Evolutionary conservation across 805 yeast genomes (phyloP).

Genomic region (Yarrowia sp.): DNA sequence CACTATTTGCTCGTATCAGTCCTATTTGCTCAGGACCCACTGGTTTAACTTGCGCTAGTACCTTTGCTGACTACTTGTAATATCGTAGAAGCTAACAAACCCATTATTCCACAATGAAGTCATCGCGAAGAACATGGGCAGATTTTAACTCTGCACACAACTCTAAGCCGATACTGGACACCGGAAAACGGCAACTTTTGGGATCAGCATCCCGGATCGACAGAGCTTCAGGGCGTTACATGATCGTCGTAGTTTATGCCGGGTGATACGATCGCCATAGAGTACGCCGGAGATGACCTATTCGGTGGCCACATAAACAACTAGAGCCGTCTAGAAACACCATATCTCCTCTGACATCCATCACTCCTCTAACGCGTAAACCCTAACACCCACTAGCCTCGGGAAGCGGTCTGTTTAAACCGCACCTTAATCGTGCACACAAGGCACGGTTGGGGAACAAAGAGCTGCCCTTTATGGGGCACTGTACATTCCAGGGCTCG

Average conservation of each 20-base stretch:
- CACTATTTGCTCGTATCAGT: too few relatives aligned
- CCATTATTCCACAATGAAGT: not conserved
- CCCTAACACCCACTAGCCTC: conserved; percentile 17
- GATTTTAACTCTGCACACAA: conserved; percentile 5
- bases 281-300: too few relatives aligned
- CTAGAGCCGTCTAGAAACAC: too few relatives aligned
- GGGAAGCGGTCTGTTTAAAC: conserved; percentile 15
- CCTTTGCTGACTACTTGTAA: too few relatives aligned
- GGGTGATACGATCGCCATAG: too few relatives aligned
- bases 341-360: too few relatives aligned
- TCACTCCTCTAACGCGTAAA: conserved; percentile 5
- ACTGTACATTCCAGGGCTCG: conserved; percentile 20
- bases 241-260: not conserved
- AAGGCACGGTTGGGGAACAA: not conserved
- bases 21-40: too few relatives aligned
- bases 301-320: too few relatives aligned
- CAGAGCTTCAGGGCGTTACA: conserved; percentile 14
- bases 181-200: conserved; percentile 4
- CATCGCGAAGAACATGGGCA: conserved; percentile 28
- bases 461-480: conserved; percentile 5
- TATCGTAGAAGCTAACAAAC: too few relatives aligned
- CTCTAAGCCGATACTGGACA: not conserved
- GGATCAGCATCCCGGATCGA: conserved; percentile 15
- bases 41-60: too few relatives aligned
- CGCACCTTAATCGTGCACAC: conserved; percentile 6